These are phyloP conservation scores for Martensiomyces pterosporus DNA, from an alignment of 192 early-diverging fungal species.

Conservation along the genomic window DNA sequence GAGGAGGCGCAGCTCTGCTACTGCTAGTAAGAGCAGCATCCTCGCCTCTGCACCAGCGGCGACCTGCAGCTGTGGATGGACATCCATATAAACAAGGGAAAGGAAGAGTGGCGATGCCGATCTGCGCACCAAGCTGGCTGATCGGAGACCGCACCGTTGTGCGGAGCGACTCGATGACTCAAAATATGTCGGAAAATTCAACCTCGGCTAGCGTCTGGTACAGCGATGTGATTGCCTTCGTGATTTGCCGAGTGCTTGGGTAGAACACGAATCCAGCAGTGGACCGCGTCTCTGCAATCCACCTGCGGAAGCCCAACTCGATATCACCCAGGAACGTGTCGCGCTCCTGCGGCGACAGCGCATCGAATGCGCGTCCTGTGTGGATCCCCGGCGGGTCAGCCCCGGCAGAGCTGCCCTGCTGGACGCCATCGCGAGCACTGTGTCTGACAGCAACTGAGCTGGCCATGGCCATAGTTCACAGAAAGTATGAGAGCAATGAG, in stretches of 20 bases:
- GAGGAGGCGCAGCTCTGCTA: too few relatives aligned
- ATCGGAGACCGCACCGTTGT: too few relatives aligned
- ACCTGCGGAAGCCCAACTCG: slow-evolving; percentile 6
- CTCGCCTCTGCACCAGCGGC: too few relatives aligned
- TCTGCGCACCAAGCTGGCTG: too few relatives aligned
- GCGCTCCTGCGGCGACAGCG: slow-evolving; percentile 9
- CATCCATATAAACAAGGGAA: too few relatives aligned
- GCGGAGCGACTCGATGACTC: neutral
- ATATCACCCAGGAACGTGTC: slow-evolving; percentile 3
- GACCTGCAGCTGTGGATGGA: too few relatives aligned
- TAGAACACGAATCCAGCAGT: slow-evolving; percentile 9
- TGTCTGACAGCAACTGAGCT: neutral
- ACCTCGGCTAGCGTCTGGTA: slow-evolving; percentile 5
- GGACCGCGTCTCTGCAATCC: slow-evolving; percentile 1
- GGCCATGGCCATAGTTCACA: neutral
- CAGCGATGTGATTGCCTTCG: slow-evolving; percentile 8
- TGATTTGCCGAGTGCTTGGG: slow-evolving; percentile 11
- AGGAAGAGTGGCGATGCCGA: too few relatives aligned
- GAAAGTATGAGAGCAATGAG: too few relatives aligned
- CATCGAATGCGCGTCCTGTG: slow-evolving; percentile 5
- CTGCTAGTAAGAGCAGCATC: too few relatives aligned
- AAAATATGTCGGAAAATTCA: slow-evolving; percentile 7
- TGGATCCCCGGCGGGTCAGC: too few relatives aligned
- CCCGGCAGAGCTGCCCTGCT: too few relatives aligned
- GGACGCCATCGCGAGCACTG: too few relatives aligned